Base-by-base conservation (phyloP, 768 basidiomycete species). In the Kwoniella heveanensis region DNA sequence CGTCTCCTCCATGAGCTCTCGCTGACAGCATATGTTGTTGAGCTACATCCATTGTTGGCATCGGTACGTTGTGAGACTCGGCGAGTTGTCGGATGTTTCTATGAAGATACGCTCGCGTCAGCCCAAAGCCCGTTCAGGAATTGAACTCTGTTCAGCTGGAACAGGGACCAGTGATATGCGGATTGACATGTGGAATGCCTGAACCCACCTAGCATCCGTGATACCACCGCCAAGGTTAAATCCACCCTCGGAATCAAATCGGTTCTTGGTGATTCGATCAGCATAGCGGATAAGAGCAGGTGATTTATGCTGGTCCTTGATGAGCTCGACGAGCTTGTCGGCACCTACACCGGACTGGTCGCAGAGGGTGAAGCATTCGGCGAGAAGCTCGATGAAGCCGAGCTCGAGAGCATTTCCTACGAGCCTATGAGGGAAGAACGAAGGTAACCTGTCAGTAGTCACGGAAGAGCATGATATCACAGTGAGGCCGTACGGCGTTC, bases 201-300 rank as follows among this genome's bases (percentile, higher is more conserved):
- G 13, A 10, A 82, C 84, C 49, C 73, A 87, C 84, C 85, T 80
- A 0, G 90, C 88, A 73, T 93, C 92, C 73, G 92, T 92, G 72
- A 95, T 86, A 19, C 91, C 92, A n/a, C 90, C 90, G 50, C 90
- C 87, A 53, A 93, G 85, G 13, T 87, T 82, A 77, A 95, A 93
- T 15, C 91, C 92, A 19, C 81, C 82, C 9, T 84, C 82, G 22
- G 86, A 89, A 60, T 90, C 88, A 73, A 92, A 94, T 32, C 85
- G 82, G 79, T 91, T 87, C 58, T 86, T 81, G 12, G 86, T 81
- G 82, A 93, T 90, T 77, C 73, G 57, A 36, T 77, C 77, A 8
- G 72, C 73, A 61, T 81, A 76, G 39, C 66, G 57, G 25, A 77
- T 81, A 58, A 82, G 86, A 84, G 82, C 71, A 46, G 88, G 87